phyloP scores from a whole-genome alignment of 2,329 filamentous ascomycete genomes.

The Cryphonectria naterciae region DNA sequence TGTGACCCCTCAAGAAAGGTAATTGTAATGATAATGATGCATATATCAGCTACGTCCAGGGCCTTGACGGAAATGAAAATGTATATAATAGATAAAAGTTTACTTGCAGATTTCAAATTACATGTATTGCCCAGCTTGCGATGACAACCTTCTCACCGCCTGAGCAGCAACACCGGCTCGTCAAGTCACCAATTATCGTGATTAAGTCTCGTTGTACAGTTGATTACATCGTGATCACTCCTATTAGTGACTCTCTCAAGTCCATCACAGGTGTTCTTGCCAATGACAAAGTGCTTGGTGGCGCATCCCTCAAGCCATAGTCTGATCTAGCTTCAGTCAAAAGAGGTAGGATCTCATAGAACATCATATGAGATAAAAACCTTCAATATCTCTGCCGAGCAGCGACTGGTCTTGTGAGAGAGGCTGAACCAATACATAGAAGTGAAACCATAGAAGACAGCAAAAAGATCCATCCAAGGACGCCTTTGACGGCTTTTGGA shows the following conservation, averaged over 20 bases:
- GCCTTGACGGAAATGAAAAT: not conserved
- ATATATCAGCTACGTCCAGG: not conserved
- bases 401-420: not conserved
- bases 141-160: not conserved
- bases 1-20: not conserved
- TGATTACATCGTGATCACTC: not conserved
- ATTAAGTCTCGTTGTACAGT: not conserved
- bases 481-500: not conserved
- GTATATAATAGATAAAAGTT: not conserved
- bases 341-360: too few species aligned
- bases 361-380: too few species aligned
- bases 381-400: not conserved
- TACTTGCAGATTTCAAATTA: not conserved
- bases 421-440: not conserved
- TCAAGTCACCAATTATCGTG: not conserved
- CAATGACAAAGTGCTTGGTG: not conserved
- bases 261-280: too few species aligned
- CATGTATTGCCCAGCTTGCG: not conserved
- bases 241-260: not conserved
- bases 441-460: not conserved
- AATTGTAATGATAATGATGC: not conserved
- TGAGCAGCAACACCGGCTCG: not conserved
- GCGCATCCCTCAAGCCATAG: too few species aligned
- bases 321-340: too few species aligned
- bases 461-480: not conserved